phyloP scores from a whole-genome alignment of 441 rosid genomes.

The Arabidopsis lyrata region DNA sequence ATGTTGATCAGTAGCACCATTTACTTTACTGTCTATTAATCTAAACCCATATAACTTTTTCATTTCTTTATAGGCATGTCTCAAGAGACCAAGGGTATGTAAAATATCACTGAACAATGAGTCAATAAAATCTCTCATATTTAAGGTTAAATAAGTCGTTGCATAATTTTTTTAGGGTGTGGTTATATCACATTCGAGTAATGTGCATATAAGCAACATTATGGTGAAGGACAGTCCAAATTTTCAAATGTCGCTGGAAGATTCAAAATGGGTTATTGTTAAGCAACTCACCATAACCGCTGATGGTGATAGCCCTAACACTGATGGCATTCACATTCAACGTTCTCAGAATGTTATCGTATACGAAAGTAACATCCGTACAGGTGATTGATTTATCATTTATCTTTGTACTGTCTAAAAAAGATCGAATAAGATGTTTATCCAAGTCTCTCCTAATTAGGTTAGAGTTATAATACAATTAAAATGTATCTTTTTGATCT shows the following conservation, averaged over 20 bases:
- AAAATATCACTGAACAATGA: neutral
- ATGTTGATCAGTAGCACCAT: neutral
- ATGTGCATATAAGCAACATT: conserved; percentile 45
- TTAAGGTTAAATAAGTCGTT: neutral
- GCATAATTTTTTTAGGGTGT: conserved; percentile 39
- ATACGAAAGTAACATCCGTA: conserved; percentile 18
- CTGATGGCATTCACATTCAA: conserved; percentile 52
- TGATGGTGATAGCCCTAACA: conserved; percentile 46
- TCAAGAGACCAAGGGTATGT: conserved; percentile 45
- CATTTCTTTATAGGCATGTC: conserved; percentile 39
- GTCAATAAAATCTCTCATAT: neutral
- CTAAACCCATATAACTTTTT: neutral
- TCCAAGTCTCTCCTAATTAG: neutral
- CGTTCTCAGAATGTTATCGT: conserved; percentile 35
- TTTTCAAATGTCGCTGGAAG: conserved; percentile 50
- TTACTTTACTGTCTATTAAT: neutral
- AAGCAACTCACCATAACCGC: conserved; percentile 47
- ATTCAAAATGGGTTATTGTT: conserved; percentile 37
- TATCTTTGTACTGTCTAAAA: neutral
- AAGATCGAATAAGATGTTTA: neutral
- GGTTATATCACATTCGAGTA: conserved; percentile 42
- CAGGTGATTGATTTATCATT: conserved; percentile 31
- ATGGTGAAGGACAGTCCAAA: conserved; percentile 53
- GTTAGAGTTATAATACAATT: neutral
- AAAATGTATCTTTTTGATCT: neutral